Evolutionary conservation across 306 rosid genomes (phyloP), one percentile per base, ranked within the genome.

Genomic region (Citrullus colocynthis): DNA sequence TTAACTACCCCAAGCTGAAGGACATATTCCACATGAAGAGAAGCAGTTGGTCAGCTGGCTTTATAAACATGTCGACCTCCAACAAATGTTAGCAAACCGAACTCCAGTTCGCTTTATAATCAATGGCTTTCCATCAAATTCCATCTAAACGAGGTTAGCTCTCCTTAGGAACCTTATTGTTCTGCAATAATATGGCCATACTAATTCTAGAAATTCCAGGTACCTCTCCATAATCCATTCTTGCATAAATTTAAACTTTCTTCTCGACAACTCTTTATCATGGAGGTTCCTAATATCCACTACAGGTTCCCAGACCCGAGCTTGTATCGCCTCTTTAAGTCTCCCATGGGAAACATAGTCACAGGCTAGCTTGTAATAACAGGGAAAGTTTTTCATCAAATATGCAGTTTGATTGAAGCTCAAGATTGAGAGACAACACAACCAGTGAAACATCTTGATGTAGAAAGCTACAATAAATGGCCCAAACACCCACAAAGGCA

Each of bases 111-210:
- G 17, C 39, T 9, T 60, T 60, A 49, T 49, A 11, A 60, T 14
- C 16, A 2, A 14, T 34, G 16, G 11, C 34, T 32, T 63, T 15
- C 70, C 70, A 63, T 63, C 70, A 63, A 60, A 4, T 63, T 6
- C 24, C 71, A 70, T 75, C 81, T 85, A 93, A 82, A 90, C 83
- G 61, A 93, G 90, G 86, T 93, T 86, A 56, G 98, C 90, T 79
- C 86, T 89, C 87, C 88, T 93, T 39, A 93, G 80, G 84, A 90
- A 91, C 78, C 98, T 91, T 73, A 93, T 89, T 56, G 90, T 62
- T 79, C 96, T 81, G 83, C 93, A 89, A 75, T 93, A 93, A 78
- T 76, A 85, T 41, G 98, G 98, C 98, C 98, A 93, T 83, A 90
- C 87, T 52, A 87, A 91, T 83, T 93, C 98, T 77, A 89, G 83